Evolutionary conservation across 129 eudicot genomes (phyloP).

Genomic region (Flaveria bidentis): DNA sequence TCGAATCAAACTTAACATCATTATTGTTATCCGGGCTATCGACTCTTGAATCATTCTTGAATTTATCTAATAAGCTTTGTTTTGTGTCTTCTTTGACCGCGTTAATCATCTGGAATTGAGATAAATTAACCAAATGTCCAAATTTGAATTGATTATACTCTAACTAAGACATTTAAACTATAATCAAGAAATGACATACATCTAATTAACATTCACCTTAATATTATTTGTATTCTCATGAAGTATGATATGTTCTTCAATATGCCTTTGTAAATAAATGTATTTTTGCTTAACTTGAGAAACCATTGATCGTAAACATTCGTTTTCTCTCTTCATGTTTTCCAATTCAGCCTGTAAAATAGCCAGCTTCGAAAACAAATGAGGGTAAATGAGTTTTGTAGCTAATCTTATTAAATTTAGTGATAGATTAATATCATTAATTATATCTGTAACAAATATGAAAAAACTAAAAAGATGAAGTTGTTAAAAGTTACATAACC

Average conservation of each 20-base stretch:
- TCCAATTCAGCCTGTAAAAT: constrained; percentile 42
- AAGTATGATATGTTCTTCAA: constrained; percentile 33
- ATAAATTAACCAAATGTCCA: neutral
- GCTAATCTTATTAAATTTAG: too few relatives aligned
- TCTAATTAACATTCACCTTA: constrained; percentile 6
- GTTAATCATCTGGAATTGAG: constrained; percentile 15
- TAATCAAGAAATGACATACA: neutral
- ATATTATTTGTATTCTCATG: constrained; percentile 12
- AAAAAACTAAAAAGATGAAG: neutral
- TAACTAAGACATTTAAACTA: neutral
- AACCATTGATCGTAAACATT: constrained; percentile 46
- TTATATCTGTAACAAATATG: neutral
- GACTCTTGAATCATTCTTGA: constrained; percentile 20
- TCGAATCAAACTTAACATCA: constrained; percentile 20
- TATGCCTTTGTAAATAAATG: constrained; percentile 39
- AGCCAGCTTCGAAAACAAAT: constrained; percentile 33
- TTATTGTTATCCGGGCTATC: constrained; percentile 18
- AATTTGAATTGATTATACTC: neutral
- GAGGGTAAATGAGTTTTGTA: constrained; percentile 4
- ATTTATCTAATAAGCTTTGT: constrained; percentile 31
- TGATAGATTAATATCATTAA: neutral
- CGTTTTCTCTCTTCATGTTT: constrained; percentile 54
- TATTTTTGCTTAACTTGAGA: constrained; percentile 53
- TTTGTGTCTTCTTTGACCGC: constrained; percentile 24
- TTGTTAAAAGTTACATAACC: neutral